Evolutionary conservation across 140 eudicot genomes (phyloP).

Genomic region (Senecio squalidus): DNA sequence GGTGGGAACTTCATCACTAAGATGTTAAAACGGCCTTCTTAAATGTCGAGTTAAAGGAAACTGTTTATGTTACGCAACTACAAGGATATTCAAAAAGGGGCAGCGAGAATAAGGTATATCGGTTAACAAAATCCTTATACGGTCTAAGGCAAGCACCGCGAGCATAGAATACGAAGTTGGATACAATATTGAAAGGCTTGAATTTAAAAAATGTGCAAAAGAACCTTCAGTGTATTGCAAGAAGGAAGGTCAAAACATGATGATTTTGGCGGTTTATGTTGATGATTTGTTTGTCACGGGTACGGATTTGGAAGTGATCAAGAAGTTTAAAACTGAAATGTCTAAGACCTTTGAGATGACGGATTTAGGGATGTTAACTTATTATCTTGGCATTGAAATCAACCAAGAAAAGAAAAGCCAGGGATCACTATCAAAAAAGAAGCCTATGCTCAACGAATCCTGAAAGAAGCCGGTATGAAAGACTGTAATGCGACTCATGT

Average conservation of each 20-base stretch:
- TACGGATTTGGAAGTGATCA: not conserved
- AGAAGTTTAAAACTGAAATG: not conserved
- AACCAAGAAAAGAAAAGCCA: not conserved
- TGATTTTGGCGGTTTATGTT: not conserved
- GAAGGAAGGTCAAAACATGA: not conserved
- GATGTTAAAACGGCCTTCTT: slow-evolving; percentile 1
- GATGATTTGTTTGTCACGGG: not conserved
- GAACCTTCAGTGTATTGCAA: not conserved
- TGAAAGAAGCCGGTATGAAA: not conserved
- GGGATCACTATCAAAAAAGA: not conserved
- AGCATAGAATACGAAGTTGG: not conserved
- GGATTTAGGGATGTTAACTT: not conserved
- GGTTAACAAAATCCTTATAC: not conserved
- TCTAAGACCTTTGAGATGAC: not conserved
- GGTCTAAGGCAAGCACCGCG: slow-evolving; percentile 3
- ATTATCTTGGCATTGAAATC: not conserved
- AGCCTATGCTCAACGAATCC: not conserved
- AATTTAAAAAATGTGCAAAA: not conserved
- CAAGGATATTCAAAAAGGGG: not conserved
- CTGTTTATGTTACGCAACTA: not conserved
- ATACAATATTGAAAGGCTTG: not conserved
- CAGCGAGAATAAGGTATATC: not conserved
- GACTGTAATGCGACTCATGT: not conserved
- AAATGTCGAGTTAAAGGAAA: not conserved
- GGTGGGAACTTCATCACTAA: not conserved